Percentiles rank a stretch among this genome's conserved stretches.
Evolutionary conservation across 805 yeast genomes (phyloP).

Genomic region (Priceomyces carsonii): DNA sequence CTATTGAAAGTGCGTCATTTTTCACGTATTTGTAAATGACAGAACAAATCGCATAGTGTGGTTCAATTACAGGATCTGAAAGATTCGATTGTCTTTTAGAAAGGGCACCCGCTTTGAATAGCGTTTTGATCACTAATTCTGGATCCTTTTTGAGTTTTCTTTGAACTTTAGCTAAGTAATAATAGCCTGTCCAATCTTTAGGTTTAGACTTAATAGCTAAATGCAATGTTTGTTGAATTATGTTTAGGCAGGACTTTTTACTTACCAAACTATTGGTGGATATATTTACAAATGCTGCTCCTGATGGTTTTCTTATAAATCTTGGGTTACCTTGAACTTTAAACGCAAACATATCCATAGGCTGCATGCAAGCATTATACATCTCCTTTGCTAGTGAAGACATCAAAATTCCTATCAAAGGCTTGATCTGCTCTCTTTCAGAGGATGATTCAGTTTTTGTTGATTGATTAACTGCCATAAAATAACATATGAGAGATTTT

Average conservation of each 20-base stretch:
- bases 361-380: conserved; percentile 58
- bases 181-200: conserved; percentile 62
- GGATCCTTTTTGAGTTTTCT: conserved; percentile 46
- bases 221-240: conserved; percentile 43
- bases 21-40: conserved; percentile 56
- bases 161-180: conserved; percentile 58
- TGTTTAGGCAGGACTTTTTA: conserved; percentile 33
- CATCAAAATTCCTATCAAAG: conserved; percentile 49
- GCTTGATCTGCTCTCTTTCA: conserved; percentile 21
- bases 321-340: conserved; percentile 39
- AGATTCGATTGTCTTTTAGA: conserved; percentile 39
- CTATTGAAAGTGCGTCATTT: conserved; percentile 29
- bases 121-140: conserved; percentile 35
- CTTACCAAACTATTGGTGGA: conserved; percentile 21
- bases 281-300: conserved; percentile 25
- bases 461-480: conserved; percentile 63
- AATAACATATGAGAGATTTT: conserved; percentile 68
- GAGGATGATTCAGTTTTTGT: conserved; percentile 11
- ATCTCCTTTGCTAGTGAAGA: conserved; percentile 56
- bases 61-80: conserved; percentile 68
- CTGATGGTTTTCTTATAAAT: conserved; percentile 26
- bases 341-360: conserved; percentile 66
- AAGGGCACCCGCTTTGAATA: conserved; percentile 45
- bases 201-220: conserved; percentile 47
- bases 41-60: conserved; percentile 69